Evolutionary conservation across 495 filamentous ascomycete species (phyloP), one percentile per base, ranked within the genome.

Genomic region (Penicillium fimorum): DNA sequence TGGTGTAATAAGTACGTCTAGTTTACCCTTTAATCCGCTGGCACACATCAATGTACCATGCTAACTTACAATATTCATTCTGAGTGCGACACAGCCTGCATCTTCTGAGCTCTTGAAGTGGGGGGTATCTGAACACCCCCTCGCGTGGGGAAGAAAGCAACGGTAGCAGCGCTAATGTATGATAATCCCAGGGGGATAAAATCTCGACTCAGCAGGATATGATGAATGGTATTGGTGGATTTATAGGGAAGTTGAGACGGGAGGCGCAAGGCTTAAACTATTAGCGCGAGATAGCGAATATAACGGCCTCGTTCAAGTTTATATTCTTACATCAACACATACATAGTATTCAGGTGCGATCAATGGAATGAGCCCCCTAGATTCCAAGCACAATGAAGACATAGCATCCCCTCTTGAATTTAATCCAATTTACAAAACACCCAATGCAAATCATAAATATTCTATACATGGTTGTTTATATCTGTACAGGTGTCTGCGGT

Each of bases 211-310:
- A 47, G 50, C 51, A 47, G 56, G 30, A 49, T 44, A 59, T 58
- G 59, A 64, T 45, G 64, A 67, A 64, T 59, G 46, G 45, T 41
- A 56, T 62, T 51, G 62, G 59, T 51, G 62, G 59, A 65, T 47
- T 10, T 42, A 30, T 29, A 37, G 20, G 35, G 45, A 56, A 42
- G 15, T 40, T 43, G 56, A 50, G 65, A 65, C 55, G 57, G 52
- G 59, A 11, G 40, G 12, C 40, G 3, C 1, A 32, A 53, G 22
- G 50, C 50, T 53, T 45, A 29, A 6, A 44, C 44, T 29, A n/a
- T 38, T 27, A 17, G 44, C 24, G 25, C 25, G 25, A 3, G 2
- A 25, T 25, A 5, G 25, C 25, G 25, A 4, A 27, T 4, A 27
- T 27, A 4, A 27, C 5, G 25, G 5, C 25, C 6, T 27, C 25